Evolutionary conservation across 768 basidiomycete genomes (phyloP).

Genomic region (Boletus coccyginus): DNA sequence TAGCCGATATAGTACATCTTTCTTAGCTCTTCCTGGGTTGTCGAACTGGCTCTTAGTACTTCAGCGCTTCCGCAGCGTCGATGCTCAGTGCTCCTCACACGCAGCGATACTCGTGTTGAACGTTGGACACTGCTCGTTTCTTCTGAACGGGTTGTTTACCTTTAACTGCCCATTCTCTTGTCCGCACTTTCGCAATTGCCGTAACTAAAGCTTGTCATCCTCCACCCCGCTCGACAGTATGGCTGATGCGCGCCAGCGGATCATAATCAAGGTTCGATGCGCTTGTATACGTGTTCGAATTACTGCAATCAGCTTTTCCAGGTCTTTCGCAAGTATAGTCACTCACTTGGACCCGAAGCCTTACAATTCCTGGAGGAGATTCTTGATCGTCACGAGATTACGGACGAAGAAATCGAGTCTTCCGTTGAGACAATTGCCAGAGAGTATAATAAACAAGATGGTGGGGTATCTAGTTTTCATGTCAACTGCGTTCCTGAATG

Average conservation of each 20-base stretch:
- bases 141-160: too few species aligned
- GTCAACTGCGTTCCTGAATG: background rate
- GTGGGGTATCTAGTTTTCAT: slow-evolving; percentile 34
- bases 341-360: slow-evolving; percentile 79
- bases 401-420: slow-evolving; percentile 64
- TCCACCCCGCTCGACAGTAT: slow-evolving; percentile 20
- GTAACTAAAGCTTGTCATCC: background rate
- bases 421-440: slow-evolving; percentile 80
- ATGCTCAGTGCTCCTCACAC: too few species aligned
- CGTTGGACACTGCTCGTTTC: too few species aligned
- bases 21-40: too few species aligned
- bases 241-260: slow-evolving; percentile 38
- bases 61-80: too few species aligned
- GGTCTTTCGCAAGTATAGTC: slow-evolving; percentile 88
- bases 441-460: slow-evolving; percentile 89
- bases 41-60: too few species aligned
- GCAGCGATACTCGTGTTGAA: too few species aligned
- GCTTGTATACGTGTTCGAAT: background rate
- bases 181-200: too few species aligned
- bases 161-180: too few species aligned
- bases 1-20: too few species aligned
- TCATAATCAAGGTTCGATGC: slow-evolving; percentile 42
- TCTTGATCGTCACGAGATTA: slow-evolving; percentile 67
- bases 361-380: slow-evolving; percentile 70
- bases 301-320: slow-evolving; percentile 26